phyloP scores from a whole-genome alignment of 148 eudicot species.

The Cornus florida region DNA sequence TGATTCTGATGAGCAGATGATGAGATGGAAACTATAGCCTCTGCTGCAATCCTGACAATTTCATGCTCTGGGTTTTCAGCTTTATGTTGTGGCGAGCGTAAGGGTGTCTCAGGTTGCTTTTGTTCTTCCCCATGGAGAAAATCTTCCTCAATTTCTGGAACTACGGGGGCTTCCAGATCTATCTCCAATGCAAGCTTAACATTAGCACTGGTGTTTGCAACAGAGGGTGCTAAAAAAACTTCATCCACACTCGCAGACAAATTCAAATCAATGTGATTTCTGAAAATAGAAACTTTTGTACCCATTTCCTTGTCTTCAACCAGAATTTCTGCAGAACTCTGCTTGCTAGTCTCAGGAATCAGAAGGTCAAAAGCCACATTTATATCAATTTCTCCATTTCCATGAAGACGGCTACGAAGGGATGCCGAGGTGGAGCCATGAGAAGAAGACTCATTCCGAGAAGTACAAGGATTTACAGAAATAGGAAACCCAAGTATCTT shows the following conservation, averaged over 20 bases:
- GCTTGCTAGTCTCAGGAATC: conserved; percentile 21
- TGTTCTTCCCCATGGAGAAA: conserved; percentile 19
- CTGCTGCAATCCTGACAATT: conserved; percentile 56
- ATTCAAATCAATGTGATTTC: conserved; percentile 70
- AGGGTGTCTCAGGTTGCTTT: conserved; percentile 19
- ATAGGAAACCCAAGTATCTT: conserved; percentile 64
- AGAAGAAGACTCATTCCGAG: conserved; percentile 29
- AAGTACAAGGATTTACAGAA: conserved; percentile 28
- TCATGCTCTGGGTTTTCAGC: conserved; percentile 28
- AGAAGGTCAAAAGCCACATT: conserved; percentile 46
- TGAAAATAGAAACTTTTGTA: conserved; percentile 24
- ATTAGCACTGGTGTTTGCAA: conserved; percentile 27
- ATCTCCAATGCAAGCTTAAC: conserved; percentile 38
- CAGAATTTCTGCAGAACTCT: conserved; percentile 23
- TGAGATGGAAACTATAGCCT: conserved; percentile 65
- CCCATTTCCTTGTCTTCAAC: conserved; percentile 33
- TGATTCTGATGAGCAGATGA: conserved; percentile 28
- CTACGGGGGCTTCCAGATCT: conserved; percentile 52
- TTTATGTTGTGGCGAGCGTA: conserved; percentile 10
- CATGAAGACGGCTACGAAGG: conserved; percentile 17
- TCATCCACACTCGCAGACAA: conserved; percentile 62
- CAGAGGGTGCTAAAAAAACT: conserved; percentile 29
- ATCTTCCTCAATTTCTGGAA: conserved; percentile 37
- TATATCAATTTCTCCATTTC: conserved; percentile 50
- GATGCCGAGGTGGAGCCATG: conserved; percentile 28